Conservation (phyloP, 2,329 filamentous ascomycete genomes). For the Cladosporium velox region DNA sequence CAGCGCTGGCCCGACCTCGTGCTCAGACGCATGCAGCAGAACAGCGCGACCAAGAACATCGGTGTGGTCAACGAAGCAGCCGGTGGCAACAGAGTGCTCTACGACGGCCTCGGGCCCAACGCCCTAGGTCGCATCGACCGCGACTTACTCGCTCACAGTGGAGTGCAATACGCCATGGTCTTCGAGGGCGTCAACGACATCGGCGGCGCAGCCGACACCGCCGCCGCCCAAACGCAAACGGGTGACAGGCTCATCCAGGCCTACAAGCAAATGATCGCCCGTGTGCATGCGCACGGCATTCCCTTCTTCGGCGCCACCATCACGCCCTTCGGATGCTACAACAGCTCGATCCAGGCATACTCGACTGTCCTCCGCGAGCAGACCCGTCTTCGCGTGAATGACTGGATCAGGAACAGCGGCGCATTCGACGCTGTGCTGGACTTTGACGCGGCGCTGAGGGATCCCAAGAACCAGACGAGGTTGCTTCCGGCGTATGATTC, state of each 20-base stretch:
- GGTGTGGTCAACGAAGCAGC: constrained; percentile 66
- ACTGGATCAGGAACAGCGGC: constrained; percentile 59
- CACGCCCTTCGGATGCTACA: constrained; percentile 59
- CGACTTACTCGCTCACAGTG: constrained; percentile 62
- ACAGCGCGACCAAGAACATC: constrained; percentile 50
- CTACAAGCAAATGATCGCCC: constrained; percentile 59
- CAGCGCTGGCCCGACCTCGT: constrained; percentile 64
- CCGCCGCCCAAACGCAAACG: constrained; percentile 48
- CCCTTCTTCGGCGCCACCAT: constrained; percentile 65
- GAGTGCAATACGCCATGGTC: constrained; percentile 62
- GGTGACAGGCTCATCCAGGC: constrained; percentile 57
- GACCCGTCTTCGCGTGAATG: constrained; percentile 60
- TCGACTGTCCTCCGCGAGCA: constrained; percentile 56
- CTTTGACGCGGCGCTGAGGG: constrained; percentile 60
- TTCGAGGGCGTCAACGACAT: constrained; percentile 73
- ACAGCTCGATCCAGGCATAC: constrained; percentile 54
- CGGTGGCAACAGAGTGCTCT: constrained; percentile 66
- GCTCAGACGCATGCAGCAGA: constrained; percentile 53
- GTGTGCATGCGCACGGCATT: constrained; percentile 57
- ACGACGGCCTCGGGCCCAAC: constrained; percentile 64
- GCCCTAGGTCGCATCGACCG: constrained; percentile 62
- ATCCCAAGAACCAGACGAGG: constrained; percentile 52
- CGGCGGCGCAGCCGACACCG: constrained; percentile 52
- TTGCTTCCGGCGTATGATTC: constrained; percentile 57
- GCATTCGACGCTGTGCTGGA: constrained; percentile 64